Evolutionary conservation across 352 stramenopile species (phyloP).

Genomic region (Pythium insidiosum): DNA sequence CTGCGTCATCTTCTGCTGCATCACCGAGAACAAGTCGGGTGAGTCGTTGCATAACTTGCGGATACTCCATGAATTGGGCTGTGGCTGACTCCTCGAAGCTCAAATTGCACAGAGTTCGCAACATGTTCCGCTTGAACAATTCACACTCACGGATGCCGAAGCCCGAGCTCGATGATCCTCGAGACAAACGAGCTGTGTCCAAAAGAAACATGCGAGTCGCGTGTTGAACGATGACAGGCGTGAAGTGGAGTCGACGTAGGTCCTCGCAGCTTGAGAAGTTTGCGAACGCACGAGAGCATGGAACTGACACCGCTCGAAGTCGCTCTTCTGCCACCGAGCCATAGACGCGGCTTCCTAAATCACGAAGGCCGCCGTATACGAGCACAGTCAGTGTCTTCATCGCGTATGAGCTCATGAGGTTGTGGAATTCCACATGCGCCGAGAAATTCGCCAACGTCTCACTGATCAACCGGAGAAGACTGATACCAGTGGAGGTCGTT

Average conservation of each 20-base stretch:
- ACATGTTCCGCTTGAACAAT: slow-evolving; percentile 36
- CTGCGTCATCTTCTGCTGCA: background rate
- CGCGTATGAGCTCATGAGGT: slow-evolving; percentile 27
- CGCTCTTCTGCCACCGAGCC: slow-evolving; percentile 27
- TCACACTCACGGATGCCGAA: too few relatives aligned
- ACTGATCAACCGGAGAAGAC: slow-evolving; percentile 36
- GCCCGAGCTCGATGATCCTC: background rate
- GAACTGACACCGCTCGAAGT: slow-evolving; percentile 28
- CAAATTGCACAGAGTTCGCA: slow-evolving; percentile 55
- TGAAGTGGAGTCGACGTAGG: slow-evolving; percentile 35
- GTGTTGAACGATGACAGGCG: slow-evolving; percentile 44
- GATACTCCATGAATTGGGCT: slow-evolving; percentile 44
- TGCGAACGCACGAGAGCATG: slow-evolving; percentile 45
- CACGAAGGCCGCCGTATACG: slow-evolving; percentile 29
- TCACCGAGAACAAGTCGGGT: slow-evolving; percentile 6
- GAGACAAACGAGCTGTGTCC: slow-evolving; percentile 21
- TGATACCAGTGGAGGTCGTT: slow-evolving; percentile 10
- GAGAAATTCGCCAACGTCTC: slow-evolving; percentile 66
- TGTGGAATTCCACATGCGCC: slow-evolving; percentile 51
- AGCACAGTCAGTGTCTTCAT: slow-evolving; percentile 51
- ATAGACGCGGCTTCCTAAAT: slow-evolving; percentile 32
- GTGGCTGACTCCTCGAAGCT: slow-evolving; percentile 44
- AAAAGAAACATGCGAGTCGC: slow-evolving; percentile 38
- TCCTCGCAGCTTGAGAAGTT: slow-evolving; percentile 73
- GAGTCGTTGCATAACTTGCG: slow-evolving; percentile 44